Evolutionary conservation across 352 stramenopile species (phyloP).

Genomic region (Pythium dissimile): DNA sequence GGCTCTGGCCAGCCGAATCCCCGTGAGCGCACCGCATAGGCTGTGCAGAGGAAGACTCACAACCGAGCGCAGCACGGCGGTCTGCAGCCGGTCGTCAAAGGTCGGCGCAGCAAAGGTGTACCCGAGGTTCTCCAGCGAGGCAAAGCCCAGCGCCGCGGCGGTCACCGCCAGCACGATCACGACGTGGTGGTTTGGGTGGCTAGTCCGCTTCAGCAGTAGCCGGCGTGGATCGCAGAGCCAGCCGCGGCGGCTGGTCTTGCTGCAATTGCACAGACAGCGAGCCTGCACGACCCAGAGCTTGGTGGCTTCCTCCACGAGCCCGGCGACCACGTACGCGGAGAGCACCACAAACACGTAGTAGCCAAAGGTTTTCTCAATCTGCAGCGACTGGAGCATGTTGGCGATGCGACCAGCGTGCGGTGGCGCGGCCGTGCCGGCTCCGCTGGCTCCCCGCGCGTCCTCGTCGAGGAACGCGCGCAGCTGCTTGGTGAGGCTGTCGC

Average conservation of each 20-base stretch:
- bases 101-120: conserved; percentile 39
- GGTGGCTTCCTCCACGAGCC: conserved; percentile 57
- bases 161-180: conserved; percentile 59
- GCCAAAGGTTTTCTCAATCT: conserved; percentile 55
- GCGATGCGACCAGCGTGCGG: conserved; percentile 30
- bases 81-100: conserved; percentile 31
- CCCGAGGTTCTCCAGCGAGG: conserved; percentile 53
- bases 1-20: conserved; percentile 51
- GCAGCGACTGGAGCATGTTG: conserved; percentile 41
- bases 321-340: conserved; percentile 53
- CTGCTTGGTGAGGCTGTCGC: conserved; percentile 37
- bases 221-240: conserved; percentile 51
- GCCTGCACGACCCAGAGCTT: conserved; percentile 72
- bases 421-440: background rate
- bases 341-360: conserved; percentile 59
- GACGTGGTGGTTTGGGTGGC: conserved; percentile 47
- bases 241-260: background rate
- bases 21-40: conserved; percentile 62
- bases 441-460: background rate
- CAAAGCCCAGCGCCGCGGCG: conserved; percentile 53
- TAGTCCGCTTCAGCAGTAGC: conserved; percentile 38
- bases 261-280: conserved; percentile 33
- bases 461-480: conserved; percentile 31
- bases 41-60: conserved; percentile 54
- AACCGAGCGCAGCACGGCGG: conserved; percentile 36